Conservation (phyloP, 1,139 yeast genomes). For the Geotrichum aggregatum region DNA sequence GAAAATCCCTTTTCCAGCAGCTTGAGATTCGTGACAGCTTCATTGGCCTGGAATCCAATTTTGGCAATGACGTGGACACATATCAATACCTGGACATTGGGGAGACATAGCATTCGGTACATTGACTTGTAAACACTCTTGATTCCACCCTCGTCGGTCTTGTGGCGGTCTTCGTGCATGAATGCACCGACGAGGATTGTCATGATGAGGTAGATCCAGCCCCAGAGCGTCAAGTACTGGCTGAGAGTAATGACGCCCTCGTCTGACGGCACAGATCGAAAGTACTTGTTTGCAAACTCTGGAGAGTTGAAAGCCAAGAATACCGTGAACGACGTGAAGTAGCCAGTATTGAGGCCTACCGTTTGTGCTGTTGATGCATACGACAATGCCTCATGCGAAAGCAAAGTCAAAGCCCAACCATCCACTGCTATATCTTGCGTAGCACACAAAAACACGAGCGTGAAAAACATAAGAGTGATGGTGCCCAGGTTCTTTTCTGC, state of each 20-base stretch:
- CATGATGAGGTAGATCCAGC: constrained; percentile 62
- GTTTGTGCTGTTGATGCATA: constrained; percentile 98
- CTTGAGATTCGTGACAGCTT: constrained; percentile 89
- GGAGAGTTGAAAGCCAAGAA: constrained; percentile 87
- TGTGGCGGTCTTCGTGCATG: constrained; percentile 42
- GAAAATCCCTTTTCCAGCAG: constrained; percentile 89
- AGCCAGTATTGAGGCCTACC: constrained; percentile 88
- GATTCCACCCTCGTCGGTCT: constrained; percentile 36
- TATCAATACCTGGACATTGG: constrained; percentile 73
- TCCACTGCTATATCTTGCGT: constrained; percentile 98
- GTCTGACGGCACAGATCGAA: constrained; percentile 57
- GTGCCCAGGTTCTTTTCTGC: constrained; percentile 53
- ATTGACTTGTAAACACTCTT: constrained; percentile 64
- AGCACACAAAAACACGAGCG: constrained; percentile 82
- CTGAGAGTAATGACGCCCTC: constrained; percentile 69
- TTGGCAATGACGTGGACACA: constrained; percentile 74
- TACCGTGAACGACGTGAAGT: constrained; percentile 84
- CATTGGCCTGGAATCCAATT: constrained; percentile 92
- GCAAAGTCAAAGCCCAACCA: constrained; percentile 94
- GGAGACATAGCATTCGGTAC: constrained; percentile 68
- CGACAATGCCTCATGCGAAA: constrained; percentile 74
- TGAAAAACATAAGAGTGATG: constrained; percentile 64
- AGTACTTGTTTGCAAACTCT: constrained; percentile 83
- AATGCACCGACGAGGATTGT: constrained; percentile 57
- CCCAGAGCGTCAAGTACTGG: constrained; percentile 74